Evolutionary conservation across 2,329 filamentous ascomycete genomes (phyloP).

Genomic region (Scytalidium sp.): DNA sequence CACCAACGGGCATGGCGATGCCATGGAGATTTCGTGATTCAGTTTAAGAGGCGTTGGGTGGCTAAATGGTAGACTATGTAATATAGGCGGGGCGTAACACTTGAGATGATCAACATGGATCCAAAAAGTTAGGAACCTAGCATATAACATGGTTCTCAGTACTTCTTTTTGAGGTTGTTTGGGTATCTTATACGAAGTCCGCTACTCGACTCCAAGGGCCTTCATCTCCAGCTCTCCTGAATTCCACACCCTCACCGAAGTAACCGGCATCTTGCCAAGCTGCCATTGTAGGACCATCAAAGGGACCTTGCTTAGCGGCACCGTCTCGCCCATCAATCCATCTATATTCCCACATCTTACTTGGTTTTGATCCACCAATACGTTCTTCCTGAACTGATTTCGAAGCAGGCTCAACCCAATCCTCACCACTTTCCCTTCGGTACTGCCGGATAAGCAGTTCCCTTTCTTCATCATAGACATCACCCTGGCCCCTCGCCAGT

Average conservation of each 20-base stretch:
- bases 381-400: conserved; percentile 29
- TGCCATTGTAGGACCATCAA: conserved; percentile 80
- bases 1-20: conserved; percentile 57
- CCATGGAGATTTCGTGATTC: conserved; percentile 53
- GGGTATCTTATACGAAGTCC: conserved; percentile 26
- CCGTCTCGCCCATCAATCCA: conserved; percentile 88
- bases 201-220: conserved; percentile 31
- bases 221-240: conserved; percentile 56
- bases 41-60: background rate
- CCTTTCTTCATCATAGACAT: conserved; percentile 89
- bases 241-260: conserved; percentile 86
- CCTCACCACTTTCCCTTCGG: conserved; percentile 78
- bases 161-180: background rate
- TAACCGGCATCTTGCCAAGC: conserved; percentile 92
- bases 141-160: background rate
- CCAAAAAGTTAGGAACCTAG: background rate
- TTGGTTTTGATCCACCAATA: conserved; percentile 11
- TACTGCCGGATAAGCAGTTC: conserved; percentile 83
- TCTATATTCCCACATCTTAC: conserved; percentile 79
- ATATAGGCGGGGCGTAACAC: background rate
- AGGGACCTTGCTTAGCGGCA: conserved; percentile 79
- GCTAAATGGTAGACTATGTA: background rate
- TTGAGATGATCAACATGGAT: background rate
- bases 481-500: conserved; percentile 75
- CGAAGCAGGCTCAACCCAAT: conserved; percentile 64